Evolutionary conservation across 805 yeast genomes (phyloP).

Genomic region (Suhomyces kilbournensis): DNA sequence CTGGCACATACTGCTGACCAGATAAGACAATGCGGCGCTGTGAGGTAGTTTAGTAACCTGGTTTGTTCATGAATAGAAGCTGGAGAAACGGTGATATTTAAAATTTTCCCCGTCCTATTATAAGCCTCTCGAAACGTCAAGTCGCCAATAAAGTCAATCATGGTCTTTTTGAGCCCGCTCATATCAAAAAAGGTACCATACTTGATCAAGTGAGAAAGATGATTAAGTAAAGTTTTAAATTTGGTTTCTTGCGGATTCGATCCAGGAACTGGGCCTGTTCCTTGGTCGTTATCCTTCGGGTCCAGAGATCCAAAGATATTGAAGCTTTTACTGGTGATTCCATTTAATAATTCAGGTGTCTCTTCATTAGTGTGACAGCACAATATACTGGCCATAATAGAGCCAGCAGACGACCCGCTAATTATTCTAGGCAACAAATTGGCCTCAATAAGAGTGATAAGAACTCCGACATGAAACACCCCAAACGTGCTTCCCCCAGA

Average conservation of each 20-base stretch:
- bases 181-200: slow-evolving; percentile 90
- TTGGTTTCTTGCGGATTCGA: slow-evolving; percentile 32
- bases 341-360: slow-evolving; percentile 51
- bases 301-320: slow-evolving; percentile 44
- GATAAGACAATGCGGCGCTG: slow-evolving; percentile 76
- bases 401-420: slow-evolving; percentile 95
- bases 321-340: slow-evolving; percentile 57
- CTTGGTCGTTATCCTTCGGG: not conserved
- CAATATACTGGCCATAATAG: slow-evolving; percentile 85
- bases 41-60: slow-evolving; percentile 69
- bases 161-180: slow-evolving; percentile 63
- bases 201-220: slow-evolving; percentile 58
- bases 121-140: slow-evolving; percentile 92
- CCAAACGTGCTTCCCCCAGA: slow-evolving; percentile 98
- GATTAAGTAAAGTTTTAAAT: slow-evolving; percentile 45
- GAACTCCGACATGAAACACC: slow-evolving; percentile 85
- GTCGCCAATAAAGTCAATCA: slow-evolving; percentile 79
- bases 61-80: slow-evolving; percentile 92
- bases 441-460: slow-evolving; percentile 71
- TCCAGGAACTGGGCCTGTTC: not conserved
- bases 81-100: slow-evolving; percentile 91
- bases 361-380: slow-evolving; percentile 81
- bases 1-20: slow-evolving; percentile 94
- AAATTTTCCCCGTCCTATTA: slow-evolving; percentile 87
- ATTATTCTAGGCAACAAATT: slow-evolving; percentile 80